Evolutionary conservation across 2,329 filamentous ascomycete genomes (phyloP), one percentile per base, ranked within the genome.

Genomic region (Lachnellula cervina): DNA sequence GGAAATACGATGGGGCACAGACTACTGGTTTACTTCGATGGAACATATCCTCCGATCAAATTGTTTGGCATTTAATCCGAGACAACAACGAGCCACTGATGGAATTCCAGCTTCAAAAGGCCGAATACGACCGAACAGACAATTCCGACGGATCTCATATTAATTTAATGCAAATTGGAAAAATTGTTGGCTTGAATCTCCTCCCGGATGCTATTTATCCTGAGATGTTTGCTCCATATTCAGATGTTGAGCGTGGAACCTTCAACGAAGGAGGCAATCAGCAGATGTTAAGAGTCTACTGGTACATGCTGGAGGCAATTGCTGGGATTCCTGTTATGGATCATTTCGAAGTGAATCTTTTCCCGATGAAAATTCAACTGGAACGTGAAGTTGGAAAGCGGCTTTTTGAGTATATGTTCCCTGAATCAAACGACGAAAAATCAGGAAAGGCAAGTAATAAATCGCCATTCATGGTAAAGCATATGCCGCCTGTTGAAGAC

Each of bases 291-390:
- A 84, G 88, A 35, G 89, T 99, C 13, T 94, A 96, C 69, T 99
- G 95, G 90, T 86, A 97, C 69, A 97, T 97, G 90, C 80, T 99
- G 4, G 94, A 99, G 73, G 92, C 94, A 7, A 97, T 99, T 70
- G 94, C 93, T 38, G 94, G 94, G 49, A 99, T 99, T 59, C 90
- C 93, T 0, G 92, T 99, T 34, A 90, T 99, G 78, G 93, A 97
- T 64, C 89, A 95, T 66, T 99, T 99, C 67, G 92, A 97, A 71
- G 89, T 99, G 54, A 90, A 92, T 54, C 76, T 99, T 19, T 92
- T 95, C 70, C 95, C 94, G 0, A 82, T 99, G 70, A 95, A 91
- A 71, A 86, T 99, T 21, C 94, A 99, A 70, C 78, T 99, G 37
- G 94, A 99, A 72, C 87, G 86, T 37, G 92, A 97, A 65, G 86